These are phyloP conservation scores for Colletotrichum gloeosporioides DNA, from an alignment of 2,329 filamentous ascomycete genomes.

Conservation along the genomic window DNA sequence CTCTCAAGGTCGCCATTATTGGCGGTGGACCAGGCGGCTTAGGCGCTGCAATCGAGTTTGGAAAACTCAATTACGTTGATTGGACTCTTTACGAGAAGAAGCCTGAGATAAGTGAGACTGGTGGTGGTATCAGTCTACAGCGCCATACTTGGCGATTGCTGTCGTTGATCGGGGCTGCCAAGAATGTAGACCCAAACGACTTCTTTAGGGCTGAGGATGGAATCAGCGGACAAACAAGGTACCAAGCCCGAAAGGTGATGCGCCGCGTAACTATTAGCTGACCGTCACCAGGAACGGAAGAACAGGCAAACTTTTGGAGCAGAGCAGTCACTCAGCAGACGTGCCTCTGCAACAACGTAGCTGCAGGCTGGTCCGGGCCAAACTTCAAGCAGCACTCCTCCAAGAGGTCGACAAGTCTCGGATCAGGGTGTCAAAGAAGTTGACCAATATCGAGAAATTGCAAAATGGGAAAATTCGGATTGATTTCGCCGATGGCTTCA, in stretches of 20 bases:
- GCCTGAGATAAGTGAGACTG: slow-evolving; percentile 38
- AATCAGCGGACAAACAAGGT: slow-evolving; percentile 31
- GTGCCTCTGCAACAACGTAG: slow-evolving; percentile 29
- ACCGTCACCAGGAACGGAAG: slow-evolving; percentile 30
- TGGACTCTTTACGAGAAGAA: slow-evolving; percentile 41
- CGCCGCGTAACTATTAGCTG: fast-evolving
- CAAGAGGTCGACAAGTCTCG: slow-evolving; percentile 46
- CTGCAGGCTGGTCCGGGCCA: slow-evolving; percentile 35
- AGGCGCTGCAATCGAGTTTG: slow-evolving; percentile 36
- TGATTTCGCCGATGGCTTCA: slow-evolving; percentile 48
- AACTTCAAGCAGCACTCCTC: slow-evolving; percentile 54
- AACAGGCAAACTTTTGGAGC: slow-evolving; percentile 32
- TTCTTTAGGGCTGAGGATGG: slow-evolving; percentile 31
- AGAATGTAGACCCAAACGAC: slow-evolving; percentile 33
- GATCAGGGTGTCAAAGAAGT: slow-evolving; percentile 50
- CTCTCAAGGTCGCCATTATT: slow-evolving; percentile 28
- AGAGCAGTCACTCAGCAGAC: slow-evolving; percentile 24
- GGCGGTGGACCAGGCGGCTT: slow-evolving; percentile 30
- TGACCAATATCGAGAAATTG: slow-evolving; percentile 43
- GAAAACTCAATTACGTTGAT: slow-evolving; percentile 31
- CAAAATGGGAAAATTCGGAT: slow-evolving; percentile 40
- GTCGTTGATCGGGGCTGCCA: slow-evolving; percentile 34
- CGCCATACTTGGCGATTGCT: slow-evolving; percentile 40
- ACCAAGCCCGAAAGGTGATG: fast-evolving
- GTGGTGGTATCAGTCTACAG: slow-evolving; percentile 41